Percentiles rank a stretch among this genome's conserved stretches.
These are phyloP conservation scores for Chlorella vulgaris DNA, from an alignment of 139 green algal species.

Conservation along the genomic window DNA sequence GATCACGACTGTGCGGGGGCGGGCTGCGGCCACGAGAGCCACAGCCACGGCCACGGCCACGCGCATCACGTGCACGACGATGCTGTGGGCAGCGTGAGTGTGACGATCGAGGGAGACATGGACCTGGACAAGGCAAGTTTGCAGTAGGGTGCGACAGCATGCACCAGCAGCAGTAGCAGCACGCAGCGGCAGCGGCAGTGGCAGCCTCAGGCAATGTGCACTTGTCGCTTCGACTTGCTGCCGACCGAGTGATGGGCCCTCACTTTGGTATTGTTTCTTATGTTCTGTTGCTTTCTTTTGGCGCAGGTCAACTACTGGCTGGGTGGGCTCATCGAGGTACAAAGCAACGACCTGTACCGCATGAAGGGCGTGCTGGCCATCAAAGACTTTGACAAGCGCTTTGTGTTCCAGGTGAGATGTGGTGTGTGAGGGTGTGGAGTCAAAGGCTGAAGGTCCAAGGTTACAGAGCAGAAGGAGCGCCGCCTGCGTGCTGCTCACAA, in stretches of 20 bases:
- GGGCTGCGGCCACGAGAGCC: slow-evolving; percentile 31
- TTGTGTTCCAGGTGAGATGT: slow-evolving; percentile 86
- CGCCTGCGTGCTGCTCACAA: not conserved
- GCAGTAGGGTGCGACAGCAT: no score
- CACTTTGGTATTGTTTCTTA: no score
- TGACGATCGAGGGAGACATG: slow-evolving; percentile 88
- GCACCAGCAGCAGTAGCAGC: no score
- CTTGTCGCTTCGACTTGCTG: no score
- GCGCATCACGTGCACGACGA: slow-evolving; percentile 67
- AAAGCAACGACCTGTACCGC: slow-evolving; percentile 91
- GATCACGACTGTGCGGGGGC: slow-evolving; percentile 36
- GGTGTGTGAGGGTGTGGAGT: not conserved
- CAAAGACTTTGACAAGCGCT: slow-evolving; percentile 69
- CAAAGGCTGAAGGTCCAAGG: not conserved
- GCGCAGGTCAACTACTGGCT: slow-evolving; percentile 89
- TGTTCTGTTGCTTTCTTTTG: not conserved
- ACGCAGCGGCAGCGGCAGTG: not conserved
- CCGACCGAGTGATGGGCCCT: no score
- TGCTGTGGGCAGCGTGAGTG: slow-evolving; percentile 70
- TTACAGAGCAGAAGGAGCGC: not conserved
- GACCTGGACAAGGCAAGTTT: slow-evolving; percentile 86
- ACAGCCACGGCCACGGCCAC: slow-evolving; percentile 42
- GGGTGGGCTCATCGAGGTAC: slow-evolving; percentile 82
- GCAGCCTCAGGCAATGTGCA: not conserved
- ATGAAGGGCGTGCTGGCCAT: slow-evolving; percentile 96